A percentile compares a stretch with the other conserved stretches of the same genome.
phyloP scores from a whole-genome alignment of 108 stramenopile species.

The Cyclotella baltica region DNA sequence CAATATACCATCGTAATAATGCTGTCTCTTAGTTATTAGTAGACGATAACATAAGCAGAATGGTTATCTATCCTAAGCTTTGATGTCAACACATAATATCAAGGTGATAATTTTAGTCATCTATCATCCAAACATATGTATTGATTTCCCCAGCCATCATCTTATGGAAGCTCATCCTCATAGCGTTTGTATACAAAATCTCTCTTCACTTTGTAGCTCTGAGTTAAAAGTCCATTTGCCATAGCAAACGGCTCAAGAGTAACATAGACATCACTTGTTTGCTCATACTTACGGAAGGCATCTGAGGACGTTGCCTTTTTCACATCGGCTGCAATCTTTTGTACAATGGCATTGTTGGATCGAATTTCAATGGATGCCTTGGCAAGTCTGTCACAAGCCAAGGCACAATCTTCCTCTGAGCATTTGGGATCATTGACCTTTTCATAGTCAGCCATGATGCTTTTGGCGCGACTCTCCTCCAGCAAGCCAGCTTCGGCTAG shows the following conservation, averaged over 20 bases:
- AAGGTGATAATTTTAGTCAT: too few species aligned
- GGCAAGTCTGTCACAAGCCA: conserved; percentile 60
- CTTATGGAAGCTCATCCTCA: conserved; percentile 63
- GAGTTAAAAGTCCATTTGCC: conserved; percentile 93
- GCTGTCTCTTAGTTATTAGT: too few species aligned
- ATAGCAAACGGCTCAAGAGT: conserved; percentile 96
- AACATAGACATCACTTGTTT: conserved; percentile 75
- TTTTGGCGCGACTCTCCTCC: conserved; percentile 46
- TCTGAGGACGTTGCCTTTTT: conserved; percentile 59
- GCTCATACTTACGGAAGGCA: conserved; percentile 82
- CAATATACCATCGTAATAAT: too few species aligned
- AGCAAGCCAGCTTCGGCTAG: conserved; percentile 74
- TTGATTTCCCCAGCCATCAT: not conserved
- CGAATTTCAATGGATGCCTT: conserved; percentile 64
- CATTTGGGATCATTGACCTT: conserved; percentile 80
- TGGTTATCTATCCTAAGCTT: too few species aligned
- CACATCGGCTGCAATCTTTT: conserved; percentile 57
- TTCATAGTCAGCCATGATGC: conserved; percentile 66
- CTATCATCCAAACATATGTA: too few species aligned
- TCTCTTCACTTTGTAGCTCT: conserved; percentile 95
- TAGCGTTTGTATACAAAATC: conserved; percentile 83
- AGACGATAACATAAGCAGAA: too few species aligned
- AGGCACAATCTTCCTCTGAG: conserved; percentile 65
- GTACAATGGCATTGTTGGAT: conserved; percentile 56
- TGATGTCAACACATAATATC: too few species aligned